Base-by-base conservation (phyloP, 2,329 filamentous ascomycete genomes). In the Diaporthe aspalathi region DNA sequence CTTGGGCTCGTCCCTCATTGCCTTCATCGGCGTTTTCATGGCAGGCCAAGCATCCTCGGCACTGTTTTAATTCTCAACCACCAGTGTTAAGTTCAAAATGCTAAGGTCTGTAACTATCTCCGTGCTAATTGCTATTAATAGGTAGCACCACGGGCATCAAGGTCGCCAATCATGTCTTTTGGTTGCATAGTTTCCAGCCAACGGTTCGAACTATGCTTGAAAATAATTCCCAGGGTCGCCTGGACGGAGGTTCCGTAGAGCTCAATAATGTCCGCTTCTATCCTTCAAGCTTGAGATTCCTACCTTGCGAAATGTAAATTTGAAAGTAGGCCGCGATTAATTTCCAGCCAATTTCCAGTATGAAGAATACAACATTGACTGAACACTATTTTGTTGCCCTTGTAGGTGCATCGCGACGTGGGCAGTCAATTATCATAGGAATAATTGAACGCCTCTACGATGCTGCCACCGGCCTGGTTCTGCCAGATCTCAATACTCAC, bases 381-480 rank as follows among this genome's bases (percentile, higher is more conserved):
- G 38, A 47, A 8, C n/a, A 17, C 7, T 32, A 78, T 22, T 80
- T 80, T 68, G 79, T 78, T 0, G 79, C 79, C 7, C 74, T 80
- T 17, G 78, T 80, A 1, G 20, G 78, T 76, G n/a, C 77, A 74
- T 43, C 52, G 75, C 77, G 79, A 14, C 79, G 75, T 5, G 79
- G 78, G 1, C 80, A 80, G 67, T 79, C 79, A 1, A 80, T 78
- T 0, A 84, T 89, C 0, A 79, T 90, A 5, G 89, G 88, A 0
- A 78, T 90, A 5, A 80, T 90, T 3, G 78, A 80, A 57, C 74
- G 78, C 74, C 77, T 70, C 62, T 82, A 32, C 84, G 56, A 89
- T 43, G 5, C 76, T 80, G 87, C 72, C 81, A 87, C 47, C 80
- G 0, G 88, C 88, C 88, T 24, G 86, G 89, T 68, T 87, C 89